Evolutionary conservation across 331 rosid genomes (phyloP).

Genomic region (Quercus phellos): DNA sequence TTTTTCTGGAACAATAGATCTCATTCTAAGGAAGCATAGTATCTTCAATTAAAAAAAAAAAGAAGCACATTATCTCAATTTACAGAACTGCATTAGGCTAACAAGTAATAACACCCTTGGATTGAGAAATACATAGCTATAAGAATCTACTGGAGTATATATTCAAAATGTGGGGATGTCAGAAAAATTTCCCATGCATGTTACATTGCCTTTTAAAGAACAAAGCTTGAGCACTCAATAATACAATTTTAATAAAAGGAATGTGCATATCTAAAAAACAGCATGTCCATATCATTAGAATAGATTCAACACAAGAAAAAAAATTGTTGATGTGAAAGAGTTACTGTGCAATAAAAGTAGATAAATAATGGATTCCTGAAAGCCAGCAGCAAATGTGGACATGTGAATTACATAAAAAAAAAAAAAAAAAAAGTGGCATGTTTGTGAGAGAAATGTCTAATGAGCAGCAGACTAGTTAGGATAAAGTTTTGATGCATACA

Average conservation of each 20-base stretch:
- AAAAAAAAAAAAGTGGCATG: no score
- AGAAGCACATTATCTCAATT: background rate
- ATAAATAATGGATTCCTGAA: background rate
- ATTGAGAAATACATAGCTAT: background rate
- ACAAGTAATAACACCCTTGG: background rate
- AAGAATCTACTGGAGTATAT: background rate
- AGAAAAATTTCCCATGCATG: background rate
- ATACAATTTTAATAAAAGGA: background rate
- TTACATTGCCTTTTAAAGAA: background rate
- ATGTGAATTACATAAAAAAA: background rate
- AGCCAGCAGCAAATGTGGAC: background rate
- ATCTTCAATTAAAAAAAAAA: background rate
- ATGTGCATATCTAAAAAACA: background rate
- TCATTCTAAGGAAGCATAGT: background rate
- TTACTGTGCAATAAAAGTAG: background rate
- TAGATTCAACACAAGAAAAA: background rate
- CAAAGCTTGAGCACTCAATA: background rate
- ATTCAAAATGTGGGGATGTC: background rate
- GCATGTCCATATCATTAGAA: background rate
- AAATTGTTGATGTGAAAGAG: background rate
- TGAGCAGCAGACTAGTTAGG: background rate
- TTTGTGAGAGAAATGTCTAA: background rate
- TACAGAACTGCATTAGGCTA: background rate
- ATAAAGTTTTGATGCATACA: background rate
- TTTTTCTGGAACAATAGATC: background rate